Evolutionary conservation across 2,329 filamentous ascomycete genomes (phyloP).

Genomic region (Aaosphaeria pasadenensis): DNA sequence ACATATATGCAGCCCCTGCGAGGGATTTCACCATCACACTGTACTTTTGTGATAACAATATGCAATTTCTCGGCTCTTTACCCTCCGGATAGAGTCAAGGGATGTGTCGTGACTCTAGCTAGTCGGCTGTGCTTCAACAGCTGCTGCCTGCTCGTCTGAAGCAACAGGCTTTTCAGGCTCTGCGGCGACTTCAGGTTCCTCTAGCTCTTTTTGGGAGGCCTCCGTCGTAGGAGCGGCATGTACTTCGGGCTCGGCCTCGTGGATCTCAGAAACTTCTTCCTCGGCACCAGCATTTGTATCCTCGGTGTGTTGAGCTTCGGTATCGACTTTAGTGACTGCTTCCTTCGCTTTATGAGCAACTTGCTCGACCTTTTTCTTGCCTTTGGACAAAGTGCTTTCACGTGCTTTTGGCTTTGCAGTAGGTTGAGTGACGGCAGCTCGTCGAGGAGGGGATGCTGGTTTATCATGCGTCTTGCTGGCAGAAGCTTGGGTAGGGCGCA

Average conservation of each 20-base stretch:
- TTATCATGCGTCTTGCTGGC: slow-evolving; percentile 68
- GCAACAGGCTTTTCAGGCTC: neutral
- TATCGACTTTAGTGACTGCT: slow-evolving; percentile 24
- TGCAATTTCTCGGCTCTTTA: too few relatives aligned
- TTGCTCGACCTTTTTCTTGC: slow-evolving; percentile 37
- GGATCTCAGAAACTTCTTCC: too few relatives aligned
- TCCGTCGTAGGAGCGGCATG: too few relatives aligned
- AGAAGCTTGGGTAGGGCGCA: slow-evolving; percentile 69
- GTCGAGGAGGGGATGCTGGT: slow-evolving; percentile 38
- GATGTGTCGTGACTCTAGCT: too few relatives aligned
- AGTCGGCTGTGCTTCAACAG: neutral
- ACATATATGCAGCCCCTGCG: too few relatives aligned
- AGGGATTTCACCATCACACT: too few relatives aligned
- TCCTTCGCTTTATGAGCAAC: slow-evolving; percentile 33
- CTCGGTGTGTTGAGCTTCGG: slow-evolving; percentile 10
- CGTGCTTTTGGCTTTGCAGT: slow-evolving; percentile 17
- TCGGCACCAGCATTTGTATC: neutral
- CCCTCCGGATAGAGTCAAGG: too few relatives aligned
- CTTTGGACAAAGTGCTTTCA: slow-evolving; percentile 26
- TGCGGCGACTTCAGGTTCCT: too few relatives aligned
- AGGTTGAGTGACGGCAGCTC: slow-evolving; percentile 12
- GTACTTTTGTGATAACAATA: too few relatives aligned
- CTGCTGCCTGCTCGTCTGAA: neutral
- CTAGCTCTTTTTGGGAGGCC: too few relatives aligned
- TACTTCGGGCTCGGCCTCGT: too few relatives aligned